phyloP scores from a whole-genome alignment of 2,329 filamentous ascomycete species.

The Cytospora mali region DNA sequence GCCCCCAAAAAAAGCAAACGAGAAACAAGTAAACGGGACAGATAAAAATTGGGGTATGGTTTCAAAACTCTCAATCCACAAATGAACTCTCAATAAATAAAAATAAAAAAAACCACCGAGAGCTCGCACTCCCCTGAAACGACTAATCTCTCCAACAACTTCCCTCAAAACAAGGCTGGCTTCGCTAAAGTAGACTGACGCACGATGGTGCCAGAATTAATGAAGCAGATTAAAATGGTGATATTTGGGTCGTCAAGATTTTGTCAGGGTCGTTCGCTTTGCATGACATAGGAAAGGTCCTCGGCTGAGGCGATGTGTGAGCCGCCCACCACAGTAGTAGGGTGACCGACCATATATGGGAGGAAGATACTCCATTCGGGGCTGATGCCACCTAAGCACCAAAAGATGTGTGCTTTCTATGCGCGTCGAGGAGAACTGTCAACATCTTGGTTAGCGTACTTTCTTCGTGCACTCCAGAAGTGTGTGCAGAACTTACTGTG shows the following conservation, averaged over 20 bases:
- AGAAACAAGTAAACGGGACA: background rate
- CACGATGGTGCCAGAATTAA: constrained; percentile 6
- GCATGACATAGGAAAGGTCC: constrained; percentile 26
- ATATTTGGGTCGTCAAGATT: constrained; percentile 24
- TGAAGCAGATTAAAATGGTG: constrained; percentile 25
- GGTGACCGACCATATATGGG: constrained; percentile 4
- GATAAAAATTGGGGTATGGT: constrained; percentile 16
- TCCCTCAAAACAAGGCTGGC: constrained; percentile 20
- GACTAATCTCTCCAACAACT: constrained; percentile 7
- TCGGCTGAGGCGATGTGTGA: constrained; percentile 17
- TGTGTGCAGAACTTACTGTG: constrained; percentile 47
- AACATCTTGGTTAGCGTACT: constrained; percentile 34
- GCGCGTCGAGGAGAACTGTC: constrained; percentile 47
- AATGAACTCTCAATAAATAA: background rate
- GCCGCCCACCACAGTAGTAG: constrained; percentile 6
- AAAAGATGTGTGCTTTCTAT: constrained; percentile 40
- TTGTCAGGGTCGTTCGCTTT: constrained; percentile 22
- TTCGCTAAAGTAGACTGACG: constrained; percentile 18
- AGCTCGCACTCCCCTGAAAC: constrained; percentile 10
- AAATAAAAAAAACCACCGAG: constrained; percentile 6
- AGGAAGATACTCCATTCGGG: background rate
- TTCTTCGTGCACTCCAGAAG: background rate
- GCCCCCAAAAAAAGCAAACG: constrained; percentile 1
- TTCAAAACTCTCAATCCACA: constrained; percentile 10
- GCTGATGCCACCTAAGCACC: constrained; percentile 34